Conservation (phyloP, 441 rosid genomes). For the Eruca vesicaria region DNA sequence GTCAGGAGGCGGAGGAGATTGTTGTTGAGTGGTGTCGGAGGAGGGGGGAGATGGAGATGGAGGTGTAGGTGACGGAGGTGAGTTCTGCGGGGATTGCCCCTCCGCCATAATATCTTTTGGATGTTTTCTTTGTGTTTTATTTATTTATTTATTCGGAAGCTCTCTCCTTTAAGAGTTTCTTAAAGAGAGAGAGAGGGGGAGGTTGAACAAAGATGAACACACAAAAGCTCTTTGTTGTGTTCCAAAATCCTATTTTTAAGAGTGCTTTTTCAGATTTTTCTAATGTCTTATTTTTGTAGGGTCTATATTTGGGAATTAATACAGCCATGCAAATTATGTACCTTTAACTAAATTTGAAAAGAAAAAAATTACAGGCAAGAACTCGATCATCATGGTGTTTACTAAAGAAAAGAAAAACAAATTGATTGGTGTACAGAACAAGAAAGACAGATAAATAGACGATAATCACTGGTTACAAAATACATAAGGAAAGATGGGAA, state of each 20-base stretch:
- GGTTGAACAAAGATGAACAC: constrained; percentile 27
- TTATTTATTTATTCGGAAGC: not conserved
- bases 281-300: constrained; percentile 24
- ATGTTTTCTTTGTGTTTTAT: not conserved
- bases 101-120: constrained; percentile 33
- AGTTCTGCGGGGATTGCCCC: constrained; percentile 41
- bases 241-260: constrained; percentile 28
- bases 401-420: not conserved
- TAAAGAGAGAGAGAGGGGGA: constrained; percentile 20
- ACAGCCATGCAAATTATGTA: constrained; percentile 32
- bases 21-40: not conserved
- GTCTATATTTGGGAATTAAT: constrained; percentile 27
- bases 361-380: constrained; percentile 7
- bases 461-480: not conserved
- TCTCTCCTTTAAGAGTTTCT: constrained; percentile 27
- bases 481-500: not conserved
- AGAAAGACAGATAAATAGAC: not conserved
- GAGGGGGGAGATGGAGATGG: constrained; percentile 35
- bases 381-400: not conserved
- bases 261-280: not conserved
- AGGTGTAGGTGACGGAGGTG: constrained; percentile 37
- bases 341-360: constrained; percentile 15
- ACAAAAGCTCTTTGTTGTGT: constrained; percentile 28
- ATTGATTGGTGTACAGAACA: constrained; percentile 10
- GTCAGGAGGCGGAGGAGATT: constrained; percentile 33